These are phyloP conservation scores for Pseudofabraea citricarpa DNA, from an alignment of 2,329 filamentous ascomycete genomes.

Conservation along the genomic window DNA sequence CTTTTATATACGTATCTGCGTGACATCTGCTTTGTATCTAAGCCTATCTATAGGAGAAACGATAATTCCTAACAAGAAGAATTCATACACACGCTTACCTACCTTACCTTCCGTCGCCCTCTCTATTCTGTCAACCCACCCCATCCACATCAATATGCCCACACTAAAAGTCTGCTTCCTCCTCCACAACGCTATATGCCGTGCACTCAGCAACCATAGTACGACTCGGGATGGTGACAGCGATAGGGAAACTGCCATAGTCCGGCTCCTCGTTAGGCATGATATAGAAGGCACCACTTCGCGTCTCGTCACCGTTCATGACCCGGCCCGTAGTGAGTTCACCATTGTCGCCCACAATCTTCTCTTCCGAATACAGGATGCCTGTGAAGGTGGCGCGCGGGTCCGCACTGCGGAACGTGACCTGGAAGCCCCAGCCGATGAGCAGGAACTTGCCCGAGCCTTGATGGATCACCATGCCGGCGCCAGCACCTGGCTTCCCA, in stretches of 20 bases:
- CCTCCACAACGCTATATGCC: slow-evolving; percentile 27
- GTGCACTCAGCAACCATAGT: slow-evolving; percentile 42
- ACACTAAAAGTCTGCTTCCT: slow-evolving; percentile 6
- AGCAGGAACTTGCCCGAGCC: slow-evolving; percentile 29
- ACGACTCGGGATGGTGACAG: slow-evolving; percentile 46
- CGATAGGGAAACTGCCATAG: slow-evolving; percentile 51
- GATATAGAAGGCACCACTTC: slow-evolving; percentile 22
- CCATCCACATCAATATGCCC: neutral
- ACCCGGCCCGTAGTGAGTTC: slow-evolving; percentile 28
- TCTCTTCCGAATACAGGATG: slow-evolving; percentile 32
- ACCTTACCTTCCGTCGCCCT: no score
- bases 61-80: no score
- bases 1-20: no score
- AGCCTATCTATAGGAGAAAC: no score
- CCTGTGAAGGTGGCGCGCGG: slow-evolving; percentile 32
- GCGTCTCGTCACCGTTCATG: slow-evolving; percentile 36
- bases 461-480: slow-evolving; percentile 34
- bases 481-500: slow-evolving; percentile 33
- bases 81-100: no score
- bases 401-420: slow-evolving; percentile 27
- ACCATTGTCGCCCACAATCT: slow-evolving; percentile 20
- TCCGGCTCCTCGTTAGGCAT: slow-evolving; percentile 32
- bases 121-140: neutral
- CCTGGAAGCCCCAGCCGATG: slow-evolving; percentile 34
- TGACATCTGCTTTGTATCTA: no score